Evolutionary conservation across 305 asterid species (phyloP).

Genomic region (Coffea humblotiana): DNA sequence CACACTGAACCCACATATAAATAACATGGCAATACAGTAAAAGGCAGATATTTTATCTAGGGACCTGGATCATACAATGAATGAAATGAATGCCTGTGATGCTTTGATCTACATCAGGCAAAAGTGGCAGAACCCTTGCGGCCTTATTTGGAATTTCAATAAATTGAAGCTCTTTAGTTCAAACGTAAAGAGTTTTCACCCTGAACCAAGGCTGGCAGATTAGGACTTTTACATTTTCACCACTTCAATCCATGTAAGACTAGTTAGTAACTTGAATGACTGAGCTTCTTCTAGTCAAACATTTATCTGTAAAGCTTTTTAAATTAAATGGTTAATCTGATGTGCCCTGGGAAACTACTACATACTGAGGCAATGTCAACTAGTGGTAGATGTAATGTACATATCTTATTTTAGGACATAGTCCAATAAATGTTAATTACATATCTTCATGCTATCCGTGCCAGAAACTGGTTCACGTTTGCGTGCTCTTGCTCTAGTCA

Average conservation of each 20-base stretch:
- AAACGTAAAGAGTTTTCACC: too few species aligned
- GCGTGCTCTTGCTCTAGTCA: conserved; percentile 14
- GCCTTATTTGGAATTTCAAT: too few species aligned
- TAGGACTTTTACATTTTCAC: too few species aligned
- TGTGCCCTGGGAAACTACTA: background rate
- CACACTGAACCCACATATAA: background rate
- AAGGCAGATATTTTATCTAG: background rate
- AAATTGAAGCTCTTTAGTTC: too few species aligned
- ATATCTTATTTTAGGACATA: background rate
- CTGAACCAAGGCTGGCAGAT: too few species aligned
- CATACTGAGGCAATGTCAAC: background rate
- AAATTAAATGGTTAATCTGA: background rate
- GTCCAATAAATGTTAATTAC: background rate
- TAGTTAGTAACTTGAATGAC: background rate
- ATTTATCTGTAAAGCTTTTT: background rate
- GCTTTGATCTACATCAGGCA: too few species aligned
- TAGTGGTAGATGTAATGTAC: background rate
- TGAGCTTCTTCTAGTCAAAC: background rate
- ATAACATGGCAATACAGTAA: background rate
- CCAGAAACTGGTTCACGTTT: conserved; percentile 12
- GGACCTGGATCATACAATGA: background rate
- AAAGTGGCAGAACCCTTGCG: too few species aligned
- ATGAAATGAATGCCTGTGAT: too few species aligned
- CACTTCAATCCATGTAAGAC: background rate
- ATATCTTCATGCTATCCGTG: conserved; percentile 12